Evolutionary conservation across 345 rosid species (phyloP).

Genomic region (Turnera subulata): DNA sequence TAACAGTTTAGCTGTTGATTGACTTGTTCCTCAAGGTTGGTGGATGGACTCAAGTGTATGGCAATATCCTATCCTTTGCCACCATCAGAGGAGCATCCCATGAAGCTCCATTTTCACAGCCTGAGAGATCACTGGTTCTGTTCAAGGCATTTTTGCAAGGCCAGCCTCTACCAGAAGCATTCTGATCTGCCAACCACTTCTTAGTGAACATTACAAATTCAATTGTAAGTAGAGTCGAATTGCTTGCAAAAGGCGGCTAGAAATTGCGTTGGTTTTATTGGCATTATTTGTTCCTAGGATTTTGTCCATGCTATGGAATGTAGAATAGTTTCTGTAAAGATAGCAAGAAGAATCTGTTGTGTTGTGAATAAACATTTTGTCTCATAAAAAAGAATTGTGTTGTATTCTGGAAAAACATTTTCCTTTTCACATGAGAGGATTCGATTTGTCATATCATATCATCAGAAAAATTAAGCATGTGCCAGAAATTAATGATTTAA

Average conservation of each 20-base stretch:
- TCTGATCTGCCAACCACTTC: conserved; percentile 40
- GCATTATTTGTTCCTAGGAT: conserved; percentile 12
- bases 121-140: conserved; percentile 29
- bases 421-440: too few species aligned
- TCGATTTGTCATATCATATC: too few species aligned
- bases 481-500: too few species aligned
- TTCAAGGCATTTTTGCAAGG: conserved; percentile 26
- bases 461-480: too few species aligned
- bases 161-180: conserved; percentile 31
- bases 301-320: conserved; percentile 25
- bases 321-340: conserved; percentile 23
- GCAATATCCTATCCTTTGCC: conserved; percentile 53
- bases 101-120: conserved; percentile 37
- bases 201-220: conserved; percentile 12
- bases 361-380: too few species aligned
- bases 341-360: too few species aligned
- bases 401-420: too few species aligned
- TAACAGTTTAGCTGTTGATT: not conserved
- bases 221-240: conserved; percentile 29
- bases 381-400: too few species aligned
- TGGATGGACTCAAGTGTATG: conserved; percentile 43
- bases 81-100: conserved; percentile 38
- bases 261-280: conserved; percentile 16
- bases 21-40: conserved; percentile 56
- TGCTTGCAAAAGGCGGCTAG: conserved; percentile 19